A percentile compares a stretch with the other conserved stretches of the same genome.
phyloP scores from a whole-genome alignment of 768 basidiomycete genomes.

The Stropharia rugosoannulata region DNA sequence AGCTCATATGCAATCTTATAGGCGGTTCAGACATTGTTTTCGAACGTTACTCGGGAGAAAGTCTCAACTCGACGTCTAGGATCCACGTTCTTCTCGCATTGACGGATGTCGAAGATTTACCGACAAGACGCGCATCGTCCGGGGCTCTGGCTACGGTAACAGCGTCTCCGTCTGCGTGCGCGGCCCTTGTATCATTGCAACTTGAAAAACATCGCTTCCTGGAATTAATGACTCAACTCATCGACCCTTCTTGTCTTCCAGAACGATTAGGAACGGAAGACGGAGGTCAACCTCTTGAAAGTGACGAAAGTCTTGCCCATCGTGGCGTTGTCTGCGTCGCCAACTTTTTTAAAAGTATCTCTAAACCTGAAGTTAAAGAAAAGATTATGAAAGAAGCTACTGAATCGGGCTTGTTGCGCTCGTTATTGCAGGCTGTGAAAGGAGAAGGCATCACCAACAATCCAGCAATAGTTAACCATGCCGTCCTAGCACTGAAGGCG shows the following conservation, averaged over 20 bases:
- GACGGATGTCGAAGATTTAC: slow-evolving; percentile 81
- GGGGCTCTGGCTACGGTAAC: slow-evolving; percentile 87
- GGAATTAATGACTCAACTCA: slow-evolving; percentile 63
- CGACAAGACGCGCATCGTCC: slow-evolving; percentile 86
- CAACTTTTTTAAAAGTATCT: slow-evolving; percentile 55
- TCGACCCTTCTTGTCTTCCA: slow-evolving; percentile 52
- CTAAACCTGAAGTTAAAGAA: slow-evolving; percentile 35
- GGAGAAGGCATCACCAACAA: slow-evolving; percentile 18
- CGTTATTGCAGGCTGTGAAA: slow-evolving; percentile 35
- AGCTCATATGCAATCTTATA: slow-evolving; percentile 91
- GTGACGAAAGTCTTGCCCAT: slow-evolving; percentile 67
- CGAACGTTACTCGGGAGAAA: slow-evolving; percentile 61
- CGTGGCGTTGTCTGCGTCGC: slow-evolving; percentile 75
- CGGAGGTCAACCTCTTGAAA: slow-evolving; percentile 34
- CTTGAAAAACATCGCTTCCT: slow-evolving; percentile 62
- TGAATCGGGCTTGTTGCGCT: slow-evolving; percentile 50
- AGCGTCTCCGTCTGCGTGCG: slow-evolving; percentile 57
- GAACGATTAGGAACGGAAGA: slow-evolving; percentile 22
- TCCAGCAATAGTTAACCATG: slow-evolving; percentile 16
- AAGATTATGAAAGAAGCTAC: slow-evolving; percentile 51
- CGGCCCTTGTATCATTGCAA: slow-evolving; percentile 61
- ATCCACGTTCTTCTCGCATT: slow-evolving; percentile 83
- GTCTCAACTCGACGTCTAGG: slow-evolving; percentile 48
- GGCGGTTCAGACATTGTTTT: slow-evolving; percentile 76
- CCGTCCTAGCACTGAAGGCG: slow-evolving; percentile 16